Evolutionary conservation across 2,329 filamentous ascomycete genomes (phyloP).

Genomic region (Epichloe bromicola): DNA sequence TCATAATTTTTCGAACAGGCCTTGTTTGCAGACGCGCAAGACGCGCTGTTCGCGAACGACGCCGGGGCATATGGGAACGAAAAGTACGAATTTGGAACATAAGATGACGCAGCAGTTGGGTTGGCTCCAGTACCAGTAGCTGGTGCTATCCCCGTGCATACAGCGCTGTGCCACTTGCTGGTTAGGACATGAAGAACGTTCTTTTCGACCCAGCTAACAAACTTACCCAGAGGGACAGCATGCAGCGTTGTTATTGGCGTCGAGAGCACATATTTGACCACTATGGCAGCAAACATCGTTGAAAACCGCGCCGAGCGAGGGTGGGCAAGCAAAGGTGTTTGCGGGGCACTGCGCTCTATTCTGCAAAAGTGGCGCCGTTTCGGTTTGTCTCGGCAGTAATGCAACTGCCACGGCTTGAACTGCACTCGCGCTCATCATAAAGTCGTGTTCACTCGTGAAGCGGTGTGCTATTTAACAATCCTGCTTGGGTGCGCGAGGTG

Average conservation of each 20-base stretch:
- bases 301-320: conserved; percentile 32
- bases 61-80: conserved; percentile 45
- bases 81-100: conserved; percentile 45
- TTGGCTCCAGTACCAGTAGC: conserved; percentile 21
- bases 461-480: background rate
- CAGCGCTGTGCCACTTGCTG: conserved; percentile 23
- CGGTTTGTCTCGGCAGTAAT: conserved; percentile 10
- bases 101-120: conserved; percentile 30
- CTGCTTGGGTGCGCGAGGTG: background rate
- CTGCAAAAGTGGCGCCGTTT: conserved; percentile 12
- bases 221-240: conserved; percentile 41
- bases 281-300: conserved; percentile 36
- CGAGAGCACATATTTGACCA: conserved; percentile 37
- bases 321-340: conserved; percentile 37
- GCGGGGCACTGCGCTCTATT: conserved; percentile 28
- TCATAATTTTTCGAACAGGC: conserved; percentile 42
- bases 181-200: background rate
- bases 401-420: background rate
- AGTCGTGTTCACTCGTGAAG: background rate
- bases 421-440: background rate
- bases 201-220: background rate
- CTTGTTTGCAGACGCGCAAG: conserved; percentile 37
- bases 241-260: conserved; percentile 34
- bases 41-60: conserved; percentile 34
- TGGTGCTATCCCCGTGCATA: conserved; percentile 44